Evolutionary conservation across 2,329 filamentous ascomycete species (phyloP).

Genomic region (Fusarium euwallaceae): DNA sequence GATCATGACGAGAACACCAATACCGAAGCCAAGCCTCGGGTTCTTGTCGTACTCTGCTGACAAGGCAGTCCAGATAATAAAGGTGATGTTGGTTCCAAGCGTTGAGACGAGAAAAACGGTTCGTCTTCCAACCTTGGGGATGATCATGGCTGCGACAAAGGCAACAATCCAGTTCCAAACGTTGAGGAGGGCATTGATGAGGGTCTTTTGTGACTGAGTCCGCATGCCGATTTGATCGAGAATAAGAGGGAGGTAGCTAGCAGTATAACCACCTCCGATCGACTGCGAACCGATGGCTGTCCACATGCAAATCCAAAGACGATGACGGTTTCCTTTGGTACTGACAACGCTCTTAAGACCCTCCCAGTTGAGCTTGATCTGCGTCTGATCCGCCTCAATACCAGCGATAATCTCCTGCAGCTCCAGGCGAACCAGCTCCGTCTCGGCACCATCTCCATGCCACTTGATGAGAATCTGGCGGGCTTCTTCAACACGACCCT

Average conservation of each 20-base stretch:
- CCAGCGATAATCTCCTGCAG: constrained; percentile 47
- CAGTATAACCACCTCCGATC: neutral
- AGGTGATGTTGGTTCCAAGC: neutral
- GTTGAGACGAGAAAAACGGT: neutral
- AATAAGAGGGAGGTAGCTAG: neutral
- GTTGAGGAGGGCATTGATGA: neutral
- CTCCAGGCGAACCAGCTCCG: constrained; percentile 35
- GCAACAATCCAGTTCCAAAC: neutral
- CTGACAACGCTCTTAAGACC: constrained; percentile 4
- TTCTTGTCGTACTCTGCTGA: neutral
- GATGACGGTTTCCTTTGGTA: constrained; percentile 13
- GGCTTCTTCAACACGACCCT: constrained; percentile 54
- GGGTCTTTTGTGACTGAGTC: neutral
- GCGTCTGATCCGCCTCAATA: constrained; percentile 25
- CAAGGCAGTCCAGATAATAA: neutral
- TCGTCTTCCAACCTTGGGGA: neutral
- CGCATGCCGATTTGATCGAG: neutral
- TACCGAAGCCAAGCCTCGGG: neutral
- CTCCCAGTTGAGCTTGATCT: constrained; percentile 5
- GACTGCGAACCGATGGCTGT: constrained; percentile 15
- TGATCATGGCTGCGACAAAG: neutral
- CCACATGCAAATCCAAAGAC: constrained; percentile 10
- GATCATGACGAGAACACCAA: neutral
- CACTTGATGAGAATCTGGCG: constrained; percentile 53
- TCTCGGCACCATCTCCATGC: constrained; percentile 56